Conservation (phyloP, 2,329 filamentous ascomycete genomes). For the Fusarium temperatum region DNA sequence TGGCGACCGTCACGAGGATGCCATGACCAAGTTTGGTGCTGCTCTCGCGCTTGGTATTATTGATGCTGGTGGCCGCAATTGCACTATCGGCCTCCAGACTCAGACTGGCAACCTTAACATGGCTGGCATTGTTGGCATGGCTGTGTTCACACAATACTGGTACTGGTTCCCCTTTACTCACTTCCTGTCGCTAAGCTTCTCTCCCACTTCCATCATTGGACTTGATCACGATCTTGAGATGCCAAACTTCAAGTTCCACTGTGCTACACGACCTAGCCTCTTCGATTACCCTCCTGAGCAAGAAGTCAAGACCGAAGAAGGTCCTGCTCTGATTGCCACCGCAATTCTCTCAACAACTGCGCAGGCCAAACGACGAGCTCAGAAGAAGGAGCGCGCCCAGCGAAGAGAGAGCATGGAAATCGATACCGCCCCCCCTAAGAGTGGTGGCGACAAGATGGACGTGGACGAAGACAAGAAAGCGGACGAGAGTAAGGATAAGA, state of each 20-base stretch:
- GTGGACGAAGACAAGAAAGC: conserved; percentile 71
- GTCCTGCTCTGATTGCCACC: conserved; percentile 91
- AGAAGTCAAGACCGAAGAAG: conserved; percentile 93
- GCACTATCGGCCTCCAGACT: conserved; percentile 96
- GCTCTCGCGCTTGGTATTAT: conserved; percentile 96
- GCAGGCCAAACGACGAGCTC: conserved; percentile 92
- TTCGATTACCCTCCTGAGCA: conserved; percentile 99
- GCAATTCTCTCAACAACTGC: conserved; percentile 96
- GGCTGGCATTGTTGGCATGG: conserved; percentile 97
- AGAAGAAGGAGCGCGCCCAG: conserved; percentile 92
- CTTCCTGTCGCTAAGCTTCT: conserved; percentile 94
- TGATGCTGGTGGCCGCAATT: conserved; percentile 96
- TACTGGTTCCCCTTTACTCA: conserved; percentile 99
- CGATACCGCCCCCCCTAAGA: conserved; percentile 72
- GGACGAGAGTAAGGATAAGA: conserved; percentile 67
- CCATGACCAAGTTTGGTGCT: conserved; percentile 98
- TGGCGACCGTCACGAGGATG: conserved; percentile 94
- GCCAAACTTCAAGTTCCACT: conserved; percentile 94
- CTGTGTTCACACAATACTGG: conserved; percentile 99
- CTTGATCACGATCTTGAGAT: conserved; percentile 94
- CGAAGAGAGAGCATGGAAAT: conserved; percentile 95
- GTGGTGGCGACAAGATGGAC: conserved; percentile 87
- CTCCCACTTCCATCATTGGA: conserved; percentile 95
- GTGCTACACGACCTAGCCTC: conserved; percentile 90
- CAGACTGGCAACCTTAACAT: conserved; percentile 99